Evolutionary conservation across 163 green algal species (phyloP).

Genomic region (Volvox carteri): DNA sequence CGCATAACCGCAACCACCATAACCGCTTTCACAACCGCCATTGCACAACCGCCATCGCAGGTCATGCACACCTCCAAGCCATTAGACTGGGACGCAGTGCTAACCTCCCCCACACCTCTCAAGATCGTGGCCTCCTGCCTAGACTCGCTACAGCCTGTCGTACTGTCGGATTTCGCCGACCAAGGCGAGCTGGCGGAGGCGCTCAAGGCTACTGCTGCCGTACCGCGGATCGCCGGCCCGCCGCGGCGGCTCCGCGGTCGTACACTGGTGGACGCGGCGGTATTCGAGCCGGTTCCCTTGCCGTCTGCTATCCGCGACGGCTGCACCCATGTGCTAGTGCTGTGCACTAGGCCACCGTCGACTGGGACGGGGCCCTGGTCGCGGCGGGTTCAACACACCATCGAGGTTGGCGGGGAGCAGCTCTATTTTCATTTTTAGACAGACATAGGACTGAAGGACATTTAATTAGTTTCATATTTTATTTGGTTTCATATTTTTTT

Average conservation of each 20-base stretch:
- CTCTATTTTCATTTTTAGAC: no score
- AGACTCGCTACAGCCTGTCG: conserved; percentile 76
- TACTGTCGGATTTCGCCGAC: conserved; percentile 77
- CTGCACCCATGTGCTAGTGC: conserved; percentile 92
- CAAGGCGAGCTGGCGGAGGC: conserved; percentile 62
- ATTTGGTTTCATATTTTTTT: no score
- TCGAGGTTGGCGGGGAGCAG: conserved; percentile 55
- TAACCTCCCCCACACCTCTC: conserved; percentile 74
- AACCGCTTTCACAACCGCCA: no score
- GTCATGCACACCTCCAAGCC: conserved; percentile 79
- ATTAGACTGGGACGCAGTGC: conserved; percentile 57
- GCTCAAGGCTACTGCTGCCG: conserved; percentile 84
- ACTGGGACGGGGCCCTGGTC: not conserved
- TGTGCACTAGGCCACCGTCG: conserved; percentile 78
- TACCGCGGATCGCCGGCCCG: conserved; percentile 83
- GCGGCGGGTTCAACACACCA: conserved; percentile 49
- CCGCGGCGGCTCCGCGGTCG: conserved; percentile 60
- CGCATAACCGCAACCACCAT: no score
- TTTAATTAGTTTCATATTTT: no score
- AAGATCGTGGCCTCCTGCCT: conserved; percentile 90
- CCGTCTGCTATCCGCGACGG: conserved; percentile 85
- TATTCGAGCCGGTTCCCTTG: conserved; percentile 90
- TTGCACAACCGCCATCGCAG: no score
- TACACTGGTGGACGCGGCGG: conserved; percentile 85
- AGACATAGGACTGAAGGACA: no score